Evolutionary conservation across 2,329 filamentous ascomycete species (phyloP).

Genomic region (Arthroderma sp.): DNA sequence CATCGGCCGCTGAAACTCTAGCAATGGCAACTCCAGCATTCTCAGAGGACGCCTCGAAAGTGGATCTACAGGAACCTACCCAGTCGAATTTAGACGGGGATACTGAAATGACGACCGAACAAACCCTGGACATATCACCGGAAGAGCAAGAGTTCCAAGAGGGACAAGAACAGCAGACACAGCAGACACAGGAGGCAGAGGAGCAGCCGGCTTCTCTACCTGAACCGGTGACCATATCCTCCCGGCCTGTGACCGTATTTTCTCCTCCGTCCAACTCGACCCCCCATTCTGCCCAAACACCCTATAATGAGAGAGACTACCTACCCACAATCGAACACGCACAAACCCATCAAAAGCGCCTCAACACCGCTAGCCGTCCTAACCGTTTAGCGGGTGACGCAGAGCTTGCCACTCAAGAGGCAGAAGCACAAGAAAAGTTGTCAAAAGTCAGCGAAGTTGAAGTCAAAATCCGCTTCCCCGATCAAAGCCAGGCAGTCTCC

Average conservation of each 20-base stretch:
- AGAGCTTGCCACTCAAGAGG: constrained; percentile 60
- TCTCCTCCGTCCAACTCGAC: constrained; percentile 61
- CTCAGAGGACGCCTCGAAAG: constrained; percentile 10
- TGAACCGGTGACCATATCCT: constrained; percentile 30
- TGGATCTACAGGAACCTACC: constrained; percentile 11
- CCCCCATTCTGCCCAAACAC: constrained; percentile 59
- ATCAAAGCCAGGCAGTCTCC: constrained; percentile 66
- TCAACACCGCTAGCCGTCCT: constrained; percentile 65
- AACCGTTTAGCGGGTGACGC: constrained; percentile 68
- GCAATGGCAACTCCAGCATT: constrained; percentile 8
- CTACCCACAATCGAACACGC: constrained; percentile 74
- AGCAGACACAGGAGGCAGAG: constrained; percentile 3
- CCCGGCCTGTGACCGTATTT: constrained; percentile 53
- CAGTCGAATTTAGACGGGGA: constrained; percentile 9
- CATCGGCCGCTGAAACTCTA: background rate
- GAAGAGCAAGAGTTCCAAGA: constrained; percentile 5
- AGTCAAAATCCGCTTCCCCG: constrained; percentile 76
- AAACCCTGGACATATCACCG: background rate
- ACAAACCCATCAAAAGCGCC: constrained; percentile 63
- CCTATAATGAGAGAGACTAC: constrained; percentile 63
- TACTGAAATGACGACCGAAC: constrained; percentile 7
- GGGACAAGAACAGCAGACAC: no score
- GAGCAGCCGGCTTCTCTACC: constrained; percentile 8
- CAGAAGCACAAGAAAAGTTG: constrained; percentile 53
- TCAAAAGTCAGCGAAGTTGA: constrained; percentile 55